Evolutionary conservation across 352 stramenopile species (phyloP).

Genomic region (Globisporangium takayamanum): DNA sequence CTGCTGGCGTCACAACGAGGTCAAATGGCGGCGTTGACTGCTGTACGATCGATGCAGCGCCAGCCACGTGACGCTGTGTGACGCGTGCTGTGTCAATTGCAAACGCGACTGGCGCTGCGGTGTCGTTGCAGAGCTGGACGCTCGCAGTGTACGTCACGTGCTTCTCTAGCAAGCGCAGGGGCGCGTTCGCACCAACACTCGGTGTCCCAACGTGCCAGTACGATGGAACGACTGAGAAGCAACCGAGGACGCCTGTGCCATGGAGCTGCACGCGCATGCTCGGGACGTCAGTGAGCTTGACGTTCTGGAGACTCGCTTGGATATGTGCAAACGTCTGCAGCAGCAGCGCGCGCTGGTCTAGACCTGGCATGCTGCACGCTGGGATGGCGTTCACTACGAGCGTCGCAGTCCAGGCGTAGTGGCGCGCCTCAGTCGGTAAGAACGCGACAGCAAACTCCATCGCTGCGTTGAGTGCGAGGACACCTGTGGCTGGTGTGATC

Average conservation of each 20-base stretch:
- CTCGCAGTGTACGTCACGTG: constrained; percentile 7
- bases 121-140: constrained; percentile 25
- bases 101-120: constrained; percentile 23
- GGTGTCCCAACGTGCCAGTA: constrained; percentile 10
- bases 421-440: constrained; percentile 17
- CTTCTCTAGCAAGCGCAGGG: constrained; percentile 1
- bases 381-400: constrained; percentile 42
- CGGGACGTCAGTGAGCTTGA: constrained; percentile 4
- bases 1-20: constrained; percentile 15
- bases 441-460: constrained; percentile 47
- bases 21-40: constrained; percentile 14
- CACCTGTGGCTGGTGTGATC: constrained; percentile 30
- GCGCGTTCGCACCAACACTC: neutral
- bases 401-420: constrained; percentile 25
- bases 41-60: neutral
- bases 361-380: constrained; percentile 44
- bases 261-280: constrained; percentile 8
- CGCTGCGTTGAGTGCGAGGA: constrained; percentile 31
- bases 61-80: neutral
- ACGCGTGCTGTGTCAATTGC: constrained; percentile 5
- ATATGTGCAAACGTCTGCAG: constrained; percentile 23
- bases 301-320: constrained; percentile 1
- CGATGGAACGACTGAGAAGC: constrained; percentile 10
- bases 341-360: constrained; percentile 31
- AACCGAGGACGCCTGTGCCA: constrained; percentile 6